Evolutionary conservation across 2,329 filamentous ascomycete genomes (phyloP).

Genomic region (Beauveria caledonica): DNA sequence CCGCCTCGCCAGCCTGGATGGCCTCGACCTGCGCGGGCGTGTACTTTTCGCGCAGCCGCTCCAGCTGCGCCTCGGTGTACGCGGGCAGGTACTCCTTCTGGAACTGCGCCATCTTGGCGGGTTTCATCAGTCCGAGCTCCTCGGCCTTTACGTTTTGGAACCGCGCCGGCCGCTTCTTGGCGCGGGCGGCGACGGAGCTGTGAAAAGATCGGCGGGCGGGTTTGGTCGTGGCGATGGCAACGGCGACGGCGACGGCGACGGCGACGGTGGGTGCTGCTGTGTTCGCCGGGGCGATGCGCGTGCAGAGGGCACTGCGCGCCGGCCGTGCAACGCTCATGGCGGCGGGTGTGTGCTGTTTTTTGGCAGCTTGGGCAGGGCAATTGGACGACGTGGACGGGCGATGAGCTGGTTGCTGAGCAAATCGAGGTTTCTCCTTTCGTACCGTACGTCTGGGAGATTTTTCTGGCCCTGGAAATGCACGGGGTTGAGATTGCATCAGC

Average conservation of each 20-base stretch:
- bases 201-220: conserved; percentile 39
- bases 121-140: conserved; percentile 41
- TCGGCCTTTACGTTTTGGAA: conserved; percentile 46
- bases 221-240: conserved; percentile 1
- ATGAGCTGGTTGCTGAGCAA: background rate
- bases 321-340: conserved; percentile 49
- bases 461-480: conserved; percentile 5
- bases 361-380: background rate
- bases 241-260: conserved; percentile 1
- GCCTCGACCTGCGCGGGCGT: conserved; percentile 73
- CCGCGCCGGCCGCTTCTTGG: conserved; percentile 36
- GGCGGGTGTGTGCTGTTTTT: conserved; percentile 12
- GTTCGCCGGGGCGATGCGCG: conserved; percentile 34
- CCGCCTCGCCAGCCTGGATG: conserved; percentile 70
- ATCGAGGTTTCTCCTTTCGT: conserved; percentile 2
- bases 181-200: conserved; percentile 38
- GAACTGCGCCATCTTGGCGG: conserved; percentile 34
- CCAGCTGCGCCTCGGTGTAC: conserved; percentile 60
- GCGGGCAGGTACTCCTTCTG: conserved; percentile 45
- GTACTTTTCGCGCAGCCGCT: conserved; percentile 58
- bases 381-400: background rate
- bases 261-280: conserved; percentile 17
- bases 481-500: conserved; percentile 1
- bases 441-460: conserved; percentile 8
- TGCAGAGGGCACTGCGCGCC: conserved; percentile 44